Percentiles rank a stretch among this genome's conserved stretches.
Conservation (phyloP, 1,139 yeast species). For the Hansenula lynferdii region DNA sequence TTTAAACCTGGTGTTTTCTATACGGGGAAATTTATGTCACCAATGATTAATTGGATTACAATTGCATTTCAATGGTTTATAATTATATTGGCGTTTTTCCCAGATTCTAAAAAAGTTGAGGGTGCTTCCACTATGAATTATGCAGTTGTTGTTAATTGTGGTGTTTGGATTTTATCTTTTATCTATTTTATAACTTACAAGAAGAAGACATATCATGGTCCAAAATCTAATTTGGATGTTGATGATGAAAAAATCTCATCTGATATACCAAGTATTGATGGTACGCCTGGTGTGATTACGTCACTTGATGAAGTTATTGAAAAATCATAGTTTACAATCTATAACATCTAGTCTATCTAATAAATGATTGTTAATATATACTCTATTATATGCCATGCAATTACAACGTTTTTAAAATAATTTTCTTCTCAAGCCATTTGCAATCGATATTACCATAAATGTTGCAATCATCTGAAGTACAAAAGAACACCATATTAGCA, state of each 20-base stretch:
- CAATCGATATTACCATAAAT: conserved; percentile 11
- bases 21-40: conserved; percentile 44
- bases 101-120: conserved; percentile 29
- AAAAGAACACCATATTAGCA: conserved; percentile 16
- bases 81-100: conserved; percentile 40
- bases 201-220: conserved; percentile 44
- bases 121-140: conserved; percentile 45
- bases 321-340: too few relatives aligned
- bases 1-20: conserved; percentile 60
- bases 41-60: conserved; percentile 32
- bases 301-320: too few relatives aligned
- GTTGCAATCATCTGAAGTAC: conserved; percentile 5
- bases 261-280: too few relatives aligned
- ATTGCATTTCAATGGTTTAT: conserved; percentile 31
- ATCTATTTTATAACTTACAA: conserved; percentile 41
- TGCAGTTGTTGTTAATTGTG: conserved; percentile 47
- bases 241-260: conserved; percentile 27
- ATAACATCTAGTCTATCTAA: too few relatives aligned
- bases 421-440: conserved; percentile 15
- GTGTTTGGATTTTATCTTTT: conserved; percentile 39
- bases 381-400: too few relatives aligned
- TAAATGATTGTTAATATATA: too few relatives aligned
- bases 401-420: conserved; percentile 2
- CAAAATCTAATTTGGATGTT: conserved; percentile 33
- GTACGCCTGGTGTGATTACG: too few relatives aligned